Evolutionary conservation across 148 eudicot species (phyloP).

Genomic region (Euryodendron excelsum): DNA sequence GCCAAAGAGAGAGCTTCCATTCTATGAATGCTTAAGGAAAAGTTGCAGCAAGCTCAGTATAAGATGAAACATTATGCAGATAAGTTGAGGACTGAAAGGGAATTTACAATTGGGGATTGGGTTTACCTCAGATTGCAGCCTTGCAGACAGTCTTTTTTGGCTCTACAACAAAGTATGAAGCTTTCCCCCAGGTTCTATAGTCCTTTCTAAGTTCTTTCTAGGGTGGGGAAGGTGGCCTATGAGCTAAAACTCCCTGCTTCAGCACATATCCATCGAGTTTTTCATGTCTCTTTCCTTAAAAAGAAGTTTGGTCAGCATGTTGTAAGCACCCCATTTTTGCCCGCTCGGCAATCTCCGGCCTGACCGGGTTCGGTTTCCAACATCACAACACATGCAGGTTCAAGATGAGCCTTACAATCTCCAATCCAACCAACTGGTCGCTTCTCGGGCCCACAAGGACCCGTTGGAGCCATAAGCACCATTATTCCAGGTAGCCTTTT

Average conservation of each 20-base stretch:
- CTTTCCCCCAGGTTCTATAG: not conserved
- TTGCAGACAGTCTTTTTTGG: no score
- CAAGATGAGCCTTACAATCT: no score
- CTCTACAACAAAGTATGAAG: no score
- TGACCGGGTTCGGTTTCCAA: no score
- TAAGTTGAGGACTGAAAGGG: not conserved
- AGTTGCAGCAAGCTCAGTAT: not conserved
- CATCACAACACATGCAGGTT: no score
- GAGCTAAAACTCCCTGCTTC: not conserved
- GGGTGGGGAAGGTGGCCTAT: not conserved
- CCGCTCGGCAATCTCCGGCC: no score
- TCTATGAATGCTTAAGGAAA: not conserved
- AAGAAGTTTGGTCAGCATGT: not conserved
- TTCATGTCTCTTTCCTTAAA: not conserved
- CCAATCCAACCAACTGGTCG: no score
- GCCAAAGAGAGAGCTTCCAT: not conserved
- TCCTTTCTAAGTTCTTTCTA: not conserved
- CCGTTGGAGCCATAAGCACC: no score
- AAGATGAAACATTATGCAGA: not conserved
- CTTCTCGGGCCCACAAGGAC: no score
- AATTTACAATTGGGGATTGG: not conserved
- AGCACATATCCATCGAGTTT: not conserved
- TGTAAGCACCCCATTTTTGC: no score
- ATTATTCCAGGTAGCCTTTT: no score
- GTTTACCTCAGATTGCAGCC: no score